These are phyloP conservation scores for Solanum chiquidenum DNA, from an alignment of 257 asterid species.

Conservation along the genomic window DNA sequence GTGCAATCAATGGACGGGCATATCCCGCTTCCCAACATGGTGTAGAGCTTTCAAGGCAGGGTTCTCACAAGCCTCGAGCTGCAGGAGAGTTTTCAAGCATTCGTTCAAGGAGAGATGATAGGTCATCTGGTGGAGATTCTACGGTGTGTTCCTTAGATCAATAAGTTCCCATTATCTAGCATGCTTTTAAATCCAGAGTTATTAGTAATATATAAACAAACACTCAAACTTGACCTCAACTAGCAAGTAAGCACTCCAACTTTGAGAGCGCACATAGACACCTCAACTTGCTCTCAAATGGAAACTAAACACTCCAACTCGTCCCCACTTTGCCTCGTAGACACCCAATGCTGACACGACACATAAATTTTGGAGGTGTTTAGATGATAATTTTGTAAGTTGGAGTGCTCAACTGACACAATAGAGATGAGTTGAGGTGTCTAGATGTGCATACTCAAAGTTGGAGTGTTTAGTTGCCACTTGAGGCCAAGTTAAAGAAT, in stretches of 20 bases:
- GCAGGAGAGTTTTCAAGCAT: slow-evolving; percentile 3
- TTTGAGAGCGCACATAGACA: background rate
- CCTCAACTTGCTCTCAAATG: background rate
- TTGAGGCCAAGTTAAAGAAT: background rate
- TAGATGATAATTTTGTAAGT: background rate
- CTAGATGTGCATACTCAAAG: background rate
- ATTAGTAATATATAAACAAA: background rate
- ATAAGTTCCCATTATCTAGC: background rate
- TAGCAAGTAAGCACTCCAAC: background rate
- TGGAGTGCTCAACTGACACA: background rate
- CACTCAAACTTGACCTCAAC: background rate
- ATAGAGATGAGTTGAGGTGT: background rate
- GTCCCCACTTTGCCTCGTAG: background rate
- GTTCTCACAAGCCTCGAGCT: slow-evolving; percentile 12
- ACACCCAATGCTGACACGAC: background rate
- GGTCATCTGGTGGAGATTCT: slow-evolving; percentile 5
- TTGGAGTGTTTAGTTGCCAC: rapidly evolving
- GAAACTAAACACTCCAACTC: background rate
- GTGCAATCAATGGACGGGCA: background rate
- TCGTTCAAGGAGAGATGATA: slow-evolving; percentile 1
- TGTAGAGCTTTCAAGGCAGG: slow-evolving; percentile 6
- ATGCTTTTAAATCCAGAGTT: background rate
- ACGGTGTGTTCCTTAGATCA: background rate
- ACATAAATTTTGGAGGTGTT: background rate
- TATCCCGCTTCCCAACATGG: slow-evolving; percentile 17